A percentile compares a stretch with the other conserved stretches of the same genome.
These are phyloP conservation scores for Peronosclerospora sorghi DNA, from an alignment of 352 stramenopile species.

Conservation along the genomic window DNA sequence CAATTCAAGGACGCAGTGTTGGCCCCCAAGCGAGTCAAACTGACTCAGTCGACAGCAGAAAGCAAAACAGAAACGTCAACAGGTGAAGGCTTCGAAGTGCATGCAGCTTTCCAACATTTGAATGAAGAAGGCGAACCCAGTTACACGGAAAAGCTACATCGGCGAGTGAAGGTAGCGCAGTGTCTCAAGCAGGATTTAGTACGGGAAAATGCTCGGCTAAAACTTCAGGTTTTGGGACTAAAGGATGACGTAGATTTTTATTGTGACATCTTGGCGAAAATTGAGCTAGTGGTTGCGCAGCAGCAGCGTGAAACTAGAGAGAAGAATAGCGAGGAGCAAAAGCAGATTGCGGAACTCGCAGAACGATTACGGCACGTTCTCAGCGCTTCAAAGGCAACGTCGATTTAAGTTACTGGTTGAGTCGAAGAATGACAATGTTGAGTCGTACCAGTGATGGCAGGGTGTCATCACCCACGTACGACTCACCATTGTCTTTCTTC, in stretches of 20 bases:
- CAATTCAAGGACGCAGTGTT: conserved; percentile 1
- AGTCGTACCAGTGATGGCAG: too few relatives aligned
- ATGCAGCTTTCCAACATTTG: conserved; percentile 1
- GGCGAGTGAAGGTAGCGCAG: conserved; percentile 21
- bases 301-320: not conserved
- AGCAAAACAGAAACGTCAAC: not conserved
- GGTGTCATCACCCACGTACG: too few relatives aligned
- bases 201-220: conserved; percentile 34
- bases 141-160: conserved; percentile 14
- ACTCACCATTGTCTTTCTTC: too few relatives aligned
- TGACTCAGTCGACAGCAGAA: not conserved
- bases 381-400: conserved; percentile 26
- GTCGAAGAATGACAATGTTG: too few relatives aligned
- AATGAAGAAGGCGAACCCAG: conserved; percentile 6
- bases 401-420: too few relatives aligned
- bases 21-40: conserved; percentile 11
- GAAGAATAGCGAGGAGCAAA: conserved; percentile 1
- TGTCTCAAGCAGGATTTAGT: conserved; percentile 32
- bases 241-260: conserved; percentile 44
- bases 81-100: not conserved
- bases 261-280: conserved; percentile 30
- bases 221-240: conserved; percentile 30
- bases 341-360: conserved; percentile 5
- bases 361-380: conserved; percentile 22
- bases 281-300: conserved; percentile 25